A percentile compares a stretch with the other conserved stretches of the same genome.
Evolutionary conservation across 2,329 filamentous ascomycete species (phyloP).

Genomic region (Drechslerella dactyloides): DNA sequence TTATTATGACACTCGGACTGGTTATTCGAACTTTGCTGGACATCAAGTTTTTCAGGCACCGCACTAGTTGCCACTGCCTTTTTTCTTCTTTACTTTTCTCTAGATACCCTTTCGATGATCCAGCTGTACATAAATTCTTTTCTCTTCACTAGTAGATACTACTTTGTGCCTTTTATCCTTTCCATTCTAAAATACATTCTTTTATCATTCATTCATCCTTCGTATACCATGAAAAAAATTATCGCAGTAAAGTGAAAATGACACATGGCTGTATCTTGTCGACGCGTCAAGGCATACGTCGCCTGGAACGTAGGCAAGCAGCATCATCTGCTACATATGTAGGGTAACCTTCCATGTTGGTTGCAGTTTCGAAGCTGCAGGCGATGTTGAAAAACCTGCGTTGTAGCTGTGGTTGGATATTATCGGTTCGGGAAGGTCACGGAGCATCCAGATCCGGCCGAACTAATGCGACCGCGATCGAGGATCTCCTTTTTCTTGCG

Average conservation of each 20-base stretch:
- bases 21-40: background rate
- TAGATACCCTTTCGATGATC: slow-evolving; percentile 3
- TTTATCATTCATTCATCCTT: too few relatives aligned
- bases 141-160: slow-evolving; percentile 19
- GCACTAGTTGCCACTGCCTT: slow-evolving; percentile 6
- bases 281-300: background rate
- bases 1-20: background rate
- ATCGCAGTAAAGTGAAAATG: too few relatives aligned
- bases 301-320: background rate
- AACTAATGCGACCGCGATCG: background rate
- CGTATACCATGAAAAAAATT: too few relatives aligned
- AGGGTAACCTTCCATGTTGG: background rate
- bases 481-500: background rate
- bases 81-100: background rate
- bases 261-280: too few relatives aligned
- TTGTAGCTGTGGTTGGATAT: slow-evolving; percentile 38
- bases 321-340: background rate
- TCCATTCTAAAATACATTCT: too few relatives aligned
- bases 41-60: background rate
- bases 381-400: slow-evolving; percentile 12
- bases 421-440: slow-evolving; percentile 24
- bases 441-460: slow-evolving; percentile 4
- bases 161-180: slow-evolving; percentile 20
- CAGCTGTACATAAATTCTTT: slow-evolving; percentile 35
- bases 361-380: background rate